Conservation (phyloP, 352 stramenopile species). For the Globisporangium lucens region DNA sequence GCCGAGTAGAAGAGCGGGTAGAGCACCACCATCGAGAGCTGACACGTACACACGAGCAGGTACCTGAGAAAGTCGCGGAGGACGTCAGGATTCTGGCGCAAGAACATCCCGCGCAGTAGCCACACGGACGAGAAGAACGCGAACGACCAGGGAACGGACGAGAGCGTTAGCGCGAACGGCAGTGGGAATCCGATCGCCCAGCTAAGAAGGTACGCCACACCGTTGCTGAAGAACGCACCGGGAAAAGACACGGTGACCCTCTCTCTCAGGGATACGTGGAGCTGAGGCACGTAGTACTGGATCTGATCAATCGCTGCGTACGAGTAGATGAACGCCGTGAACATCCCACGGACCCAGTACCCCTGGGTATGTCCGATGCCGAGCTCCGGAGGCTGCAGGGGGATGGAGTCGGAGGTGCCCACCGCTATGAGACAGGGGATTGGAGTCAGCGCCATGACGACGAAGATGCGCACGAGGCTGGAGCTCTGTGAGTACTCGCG, state of each 20-base stretch:
- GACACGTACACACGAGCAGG: background rate
- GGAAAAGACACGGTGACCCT: background rate
- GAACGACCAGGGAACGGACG: constrained; percentile 1
- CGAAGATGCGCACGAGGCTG: background rate
- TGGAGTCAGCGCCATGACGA: constrained; percentile 1
- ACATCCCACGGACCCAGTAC: constrained; percentile 9
- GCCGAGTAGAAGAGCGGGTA: constrained; percentile 19
- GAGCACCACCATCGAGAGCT: constrained; percentile 7
- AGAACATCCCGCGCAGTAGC: background rate
- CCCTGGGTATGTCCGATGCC: background rate
- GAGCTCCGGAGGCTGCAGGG: constrained; percentile 1
- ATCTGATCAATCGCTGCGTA: constrained; percentile 7
- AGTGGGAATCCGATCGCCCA: constrained; percentile 34
- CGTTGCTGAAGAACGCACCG: background rate
- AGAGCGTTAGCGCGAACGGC: constrained; percentile 39
- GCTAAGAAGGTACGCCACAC: constrained; percentile 10
- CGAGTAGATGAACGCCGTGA: constrained; percentile 6
- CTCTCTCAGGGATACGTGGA: constrained; percentile 17
- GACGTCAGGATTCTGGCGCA: constrained; percentile 6
- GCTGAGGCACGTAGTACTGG: constrained; percentile 10
- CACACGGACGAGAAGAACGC: background rate
- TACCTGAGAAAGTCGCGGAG: background rate
- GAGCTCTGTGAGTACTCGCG: background rate
- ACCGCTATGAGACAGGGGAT: constrained; percentile 4
- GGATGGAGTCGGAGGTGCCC: constrained; percentile 5